These are phyloP conservation scores for Metschnikowia borealis DNA, from an alignment of 805 yeast genomes.

Conservation along the genomic window DNA sequence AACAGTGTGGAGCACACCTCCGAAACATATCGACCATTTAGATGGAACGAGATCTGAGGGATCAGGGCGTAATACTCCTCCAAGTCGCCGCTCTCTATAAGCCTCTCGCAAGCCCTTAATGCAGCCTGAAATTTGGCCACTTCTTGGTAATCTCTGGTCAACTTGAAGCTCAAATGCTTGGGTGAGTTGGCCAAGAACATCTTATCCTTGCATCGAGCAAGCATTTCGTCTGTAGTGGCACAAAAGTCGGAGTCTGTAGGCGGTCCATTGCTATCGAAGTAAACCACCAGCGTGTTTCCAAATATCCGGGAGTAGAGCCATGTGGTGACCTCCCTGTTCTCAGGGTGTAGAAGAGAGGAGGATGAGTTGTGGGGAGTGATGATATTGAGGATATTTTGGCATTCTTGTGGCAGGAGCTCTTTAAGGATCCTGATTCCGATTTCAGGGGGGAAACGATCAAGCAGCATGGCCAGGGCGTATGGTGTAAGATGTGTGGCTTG, in stretches of 20 bases:
- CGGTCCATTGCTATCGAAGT: conserved; percentile 5
- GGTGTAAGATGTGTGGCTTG: neutral
- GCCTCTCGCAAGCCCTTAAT: conserved; percentile 15
- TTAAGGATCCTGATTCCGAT: conserved; percentile 10
- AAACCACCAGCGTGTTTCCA: conserved; percentile 9
- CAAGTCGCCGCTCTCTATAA: conserved; percentile 3
- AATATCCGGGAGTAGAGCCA: conserved; percentile 11
- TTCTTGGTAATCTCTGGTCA: conserved; percentile 13
- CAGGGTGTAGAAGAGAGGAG: neutral
- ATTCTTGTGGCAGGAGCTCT: conserved; percentile 10
- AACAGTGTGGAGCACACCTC: conserved; percentile 31
- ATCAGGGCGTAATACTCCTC: conserved; percentile 9
- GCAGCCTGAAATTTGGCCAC: conserved; percentile 10
- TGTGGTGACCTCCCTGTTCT: neutral
- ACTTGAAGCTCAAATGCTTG: conserved; percentile 5
- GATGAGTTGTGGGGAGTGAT: neutral
- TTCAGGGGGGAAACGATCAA: conserved; percentile 10
- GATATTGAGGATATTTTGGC: neutral
- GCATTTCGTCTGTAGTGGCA: conserved; percentile 8
- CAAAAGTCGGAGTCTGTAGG: conserved; percentile 8
- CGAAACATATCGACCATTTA: conserved; percentile 26
- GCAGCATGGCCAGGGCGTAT: neutral
- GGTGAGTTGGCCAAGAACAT: conserved; percentile 8
- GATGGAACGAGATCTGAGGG: conserved; percentile 20
- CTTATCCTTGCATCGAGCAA: conserved; percentile 4